phyloP scores from a whole-genome alignment of 495 filamentous ascomycete genomes.

The Articulospora tetracladia region DNA sequence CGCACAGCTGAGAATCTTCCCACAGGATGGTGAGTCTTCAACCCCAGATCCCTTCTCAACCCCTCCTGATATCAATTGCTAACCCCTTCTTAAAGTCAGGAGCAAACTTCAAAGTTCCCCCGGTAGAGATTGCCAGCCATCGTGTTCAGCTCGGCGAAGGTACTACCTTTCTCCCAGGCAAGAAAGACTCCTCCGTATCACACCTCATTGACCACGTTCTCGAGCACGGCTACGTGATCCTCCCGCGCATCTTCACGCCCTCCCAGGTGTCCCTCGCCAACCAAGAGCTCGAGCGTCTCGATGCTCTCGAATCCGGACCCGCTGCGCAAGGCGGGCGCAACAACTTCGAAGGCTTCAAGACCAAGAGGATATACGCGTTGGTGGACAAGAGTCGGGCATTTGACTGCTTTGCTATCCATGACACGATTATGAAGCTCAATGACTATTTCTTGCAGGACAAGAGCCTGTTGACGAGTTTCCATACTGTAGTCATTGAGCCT shows the following conservation, averaged over 20 bases:
- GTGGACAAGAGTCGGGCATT: conserved; percentile 30
- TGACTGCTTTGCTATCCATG: conserved; percentile 27
- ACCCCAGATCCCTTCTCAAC: neutral
- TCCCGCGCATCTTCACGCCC: conserved; percentile 24
- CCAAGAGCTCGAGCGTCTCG: conserved; percentile 20
- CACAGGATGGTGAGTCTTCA: neutral
- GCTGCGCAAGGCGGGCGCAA: conserved; percentile 27
- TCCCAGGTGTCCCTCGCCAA: conserved; percentile 21
- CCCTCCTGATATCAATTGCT: neutral
- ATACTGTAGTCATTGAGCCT: conserved; percentile 28
- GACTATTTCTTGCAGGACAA: conserved; percentile 29
- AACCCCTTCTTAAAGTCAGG: neutral
- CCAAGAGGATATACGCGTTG: conserved; percentile 27
- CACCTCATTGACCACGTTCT: conserved; percentile 26
- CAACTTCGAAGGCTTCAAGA: conserved; percentile 30
- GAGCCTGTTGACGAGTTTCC: conserved; percentile 25
- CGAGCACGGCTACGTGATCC: conserved; percentile 31
- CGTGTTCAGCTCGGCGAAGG: conserved; percentile 21
- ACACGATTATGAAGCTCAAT: conserved; percentile 28
- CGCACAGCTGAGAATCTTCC: neutral
- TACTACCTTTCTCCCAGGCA: conserved; percentile 24
- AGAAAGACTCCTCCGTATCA: conserved; percentile 17
- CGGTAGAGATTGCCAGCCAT: neutral
- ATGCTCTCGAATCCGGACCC: conserved; percentile 12
- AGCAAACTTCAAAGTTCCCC: neutral